Percentiles rank a stretch among this genome's conserved stretches.
phyloP scores from a whole-genome alignment of 345 rosid species.

The Bruguiera sexangula region DNA sequence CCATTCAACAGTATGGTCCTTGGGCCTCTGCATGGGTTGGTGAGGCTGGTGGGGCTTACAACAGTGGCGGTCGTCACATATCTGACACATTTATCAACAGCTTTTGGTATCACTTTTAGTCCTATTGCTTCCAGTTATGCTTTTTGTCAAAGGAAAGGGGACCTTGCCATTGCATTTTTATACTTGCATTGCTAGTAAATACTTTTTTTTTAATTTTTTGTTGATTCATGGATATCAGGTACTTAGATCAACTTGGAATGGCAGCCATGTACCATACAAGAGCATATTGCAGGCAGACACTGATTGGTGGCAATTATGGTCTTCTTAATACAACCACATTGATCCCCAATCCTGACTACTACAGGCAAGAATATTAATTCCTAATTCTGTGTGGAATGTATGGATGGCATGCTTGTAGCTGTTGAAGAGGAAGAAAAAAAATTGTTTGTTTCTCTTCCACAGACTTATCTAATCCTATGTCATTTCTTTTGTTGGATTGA shows the following conservation, averaged over 20 bases:
- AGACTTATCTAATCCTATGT: constrained; percentile 14
- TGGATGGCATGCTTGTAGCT: not conserved
- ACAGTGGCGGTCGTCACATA: constrained; percentile 82
- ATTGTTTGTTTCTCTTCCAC: not conserved
- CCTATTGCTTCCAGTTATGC: constrained; percentile 1
- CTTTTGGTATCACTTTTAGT: constrained; percentile 62
- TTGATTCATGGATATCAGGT: constrained; percentile 43
- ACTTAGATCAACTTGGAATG: constrained; percentile 98
- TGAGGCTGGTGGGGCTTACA: constrained; percentile 96
- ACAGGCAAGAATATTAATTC: constrained; percentile 53
- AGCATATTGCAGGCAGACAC: constrained; percentile 95
- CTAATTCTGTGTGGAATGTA: not conserved
- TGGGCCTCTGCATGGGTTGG: constrained; percentile 99
- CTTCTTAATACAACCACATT: constrained; percentile 65
- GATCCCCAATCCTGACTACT: constrained; percentile 89
- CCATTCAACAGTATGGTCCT: constrained; percentile 58
- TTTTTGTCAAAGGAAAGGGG: constrained; percentile 6
- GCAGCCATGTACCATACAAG: constrained; percentile 83
- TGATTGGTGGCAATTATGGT: constrained; percentile 89
- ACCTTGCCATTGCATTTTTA: not conserved
- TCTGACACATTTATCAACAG: constrained; percentile 87
- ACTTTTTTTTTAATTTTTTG: not conserved
- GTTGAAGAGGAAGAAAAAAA: not conserved
- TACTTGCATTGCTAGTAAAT: not conserved
- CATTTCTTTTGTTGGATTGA: constrained; percentile 17